Conservation (phyloP, 2,329 filamentous ascomycete genomes). For the Curvularia sp. region DNA sequence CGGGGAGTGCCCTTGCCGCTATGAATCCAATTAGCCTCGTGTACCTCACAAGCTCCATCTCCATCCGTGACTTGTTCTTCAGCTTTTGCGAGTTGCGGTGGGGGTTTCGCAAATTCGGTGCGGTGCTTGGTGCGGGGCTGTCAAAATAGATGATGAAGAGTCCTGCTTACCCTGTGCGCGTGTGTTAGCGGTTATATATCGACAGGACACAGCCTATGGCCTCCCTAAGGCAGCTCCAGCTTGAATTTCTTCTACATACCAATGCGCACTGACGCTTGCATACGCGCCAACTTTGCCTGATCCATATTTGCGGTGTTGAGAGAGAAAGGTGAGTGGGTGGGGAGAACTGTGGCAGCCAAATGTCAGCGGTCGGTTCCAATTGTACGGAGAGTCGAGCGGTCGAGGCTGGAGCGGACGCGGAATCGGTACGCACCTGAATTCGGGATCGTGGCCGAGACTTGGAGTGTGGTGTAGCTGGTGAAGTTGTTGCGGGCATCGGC, state of each 20-base stretch:
- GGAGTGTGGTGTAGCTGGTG: slow-evolving; percentile 37
- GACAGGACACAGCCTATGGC: slow-evolving; percentile 18
- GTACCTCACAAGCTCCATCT: slow-evolving; percentile 4
- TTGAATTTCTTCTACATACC: slow-evolving; percentile 44
- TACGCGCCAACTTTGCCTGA: slow-evolving; percentile 56
- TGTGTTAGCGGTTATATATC: slow-evolving; percentile 31
- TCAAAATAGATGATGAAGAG: slow-evolving; percentile 26
- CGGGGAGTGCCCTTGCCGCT: slow-evolving; percentile 98
- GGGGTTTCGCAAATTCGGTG: slow-evolving; percentile 12
- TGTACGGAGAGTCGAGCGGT: not conserved
- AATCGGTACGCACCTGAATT: slow-evolving; percentile 36
- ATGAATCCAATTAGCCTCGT: slow-evolving; percentile 39
- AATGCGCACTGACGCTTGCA: slow-evolving; percentile 55
- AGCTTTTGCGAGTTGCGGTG: slow-evolving; percentile 5
- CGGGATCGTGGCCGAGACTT: slow-evolving; percentile 37
- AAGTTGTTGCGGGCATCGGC: slow-evolving; percentile 35
- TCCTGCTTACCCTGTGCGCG: slow-evolving; percentile 44
- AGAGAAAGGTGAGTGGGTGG: slow-evolving; percentile 29
- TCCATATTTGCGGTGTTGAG: slow-evolving; percentile 53
- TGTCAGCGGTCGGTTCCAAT: slow-evolving; percentile 27
- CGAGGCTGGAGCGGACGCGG: slow-evolving; percentile 15
- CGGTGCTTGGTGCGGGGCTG: slow-evolving; percentile 27
- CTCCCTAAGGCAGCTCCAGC: slow-evolving; percentile 1
- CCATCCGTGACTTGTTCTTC: slow-evolving; percentile 1
- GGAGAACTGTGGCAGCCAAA: slow-evolving; percentile 27